These are phyloP conservation scores for Neckera pumila DNA, from an alignment of 225 moss, liverwort and hornwort genomes.

Conservation along the genomic window DNA sequence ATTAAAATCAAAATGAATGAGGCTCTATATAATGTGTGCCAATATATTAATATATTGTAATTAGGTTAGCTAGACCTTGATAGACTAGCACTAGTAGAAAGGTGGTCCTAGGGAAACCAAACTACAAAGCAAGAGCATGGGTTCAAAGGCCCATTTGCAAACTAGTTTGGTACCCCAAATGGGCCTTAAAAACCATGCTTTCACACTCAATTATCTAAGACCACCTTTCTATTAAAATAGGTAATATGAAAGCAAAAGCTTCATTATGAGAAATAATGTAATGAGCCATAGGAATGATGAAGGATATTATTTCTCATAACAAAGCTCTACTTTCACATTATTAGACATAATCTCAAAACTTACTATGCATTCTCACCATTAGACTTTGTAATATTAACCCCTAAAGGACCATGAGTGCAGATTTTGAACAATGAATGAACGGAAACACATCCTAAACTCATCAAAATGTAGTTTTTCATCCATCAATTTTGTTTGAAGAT, in stretches of 20 bases:
- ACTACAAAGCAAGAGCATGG: accelerated
- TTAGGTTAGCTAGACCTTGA: not conserved
- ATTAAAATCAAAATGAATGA: not conserved
- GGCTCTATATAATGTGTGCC: not conserved
- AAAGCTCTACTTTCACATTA: not conserved
- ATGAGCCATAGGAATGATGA: accelerated
- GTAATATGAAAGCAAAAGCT: not conserved
- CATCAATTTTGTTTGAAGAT: too few species aligned
- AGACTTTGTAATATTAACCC: not conserved
- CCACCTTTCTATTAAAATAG: accelerated
- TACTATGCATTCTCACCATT: not conserved
- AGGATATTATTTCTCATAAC: too few species aligned
- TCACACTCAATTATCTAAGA: accelerated
- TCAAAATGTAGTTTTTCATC: too few species aligned
- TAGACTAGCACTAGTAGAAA: not conserved
- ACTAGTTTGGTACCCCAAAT: not conserved
- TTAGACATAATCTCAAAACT: not conserved
- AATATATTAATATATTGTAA: not conserved
- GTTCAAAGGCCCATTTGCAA: accelerated
- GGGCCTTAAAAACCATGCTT: accelerated
- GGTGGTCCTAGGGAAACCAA: not conserved
- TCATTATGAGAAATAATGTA: accelerated
- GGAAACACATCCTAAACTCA: too few species aligned
- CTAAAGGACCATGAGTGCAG: too few species aligned
- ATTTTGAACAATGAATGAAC: too few species aligned